Percentiles rank a stretch among this genome's conserved stretches.
Evolutionary conservation across 75 land plant genomes (phyloP).

Genomic region (Pseudotsuga menziesii): DNA sequence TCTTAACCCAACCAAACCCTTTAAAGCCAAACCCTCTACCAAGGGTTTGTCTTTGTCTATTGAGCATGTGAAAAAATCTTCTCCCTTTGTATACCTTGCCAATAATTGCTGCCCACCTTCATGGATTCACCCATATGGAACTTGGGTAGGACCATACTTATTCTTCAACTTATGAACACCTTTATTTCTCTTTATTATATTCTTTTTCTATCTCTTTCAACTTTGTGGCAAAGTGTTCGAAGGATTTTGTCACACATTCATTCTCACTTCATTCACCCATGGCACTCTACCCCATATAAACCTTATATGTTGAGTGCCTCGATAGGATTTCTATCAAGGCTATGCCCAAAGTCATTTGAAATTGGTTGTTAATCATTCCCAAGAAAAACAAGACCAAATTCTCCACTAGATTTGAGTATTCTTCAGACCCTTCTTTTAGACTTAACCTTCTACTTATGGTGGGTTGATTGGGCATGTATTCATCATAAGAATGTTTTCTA

Average conservation of each 20-base stretch:
- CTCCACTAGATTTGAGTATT: conserved; percentile 16
- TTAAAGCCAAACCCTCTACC: too few relatives aligned
- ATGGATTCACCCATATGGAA: too few relatives aligned
- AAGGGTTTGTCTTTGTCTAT: too few relatives aligned
- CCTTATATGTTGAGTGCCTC: conserved; percentile 64
- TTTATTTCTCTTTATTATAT: conserved; percentile 47
- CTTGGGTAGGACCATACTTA: conserved; percentile 48
- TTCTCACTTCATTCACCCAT: conserved; percentile 27
- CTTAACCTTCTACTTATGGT: conserved; percentile 20
- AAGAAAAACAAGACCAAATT: conserved; percentile 25
- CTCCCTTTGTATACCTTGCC: too few relatives aligned
- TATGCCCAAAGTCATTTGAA: conserved; percentile 14
- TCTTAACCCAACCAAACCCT: too few relatives aligned
- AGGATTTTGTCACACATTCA: conserved; percentile 20
- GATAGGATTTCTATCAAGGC: conserved; percentile 55
- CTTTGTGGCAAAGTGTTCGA: conserved; percentile 20
- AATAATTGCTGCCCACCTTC: too few relatives aligned
- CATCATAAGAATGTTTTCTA: conserved; percentile 60
- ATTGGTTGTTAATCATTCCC: conserved; percentile 12
- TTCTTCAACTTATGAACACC: conserved; percentile 63
- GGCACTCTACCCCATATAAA: conserved; percentile 51
- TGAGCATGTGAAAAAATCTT: too few relatives aligned
- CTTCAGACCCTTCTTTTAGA: conserved; percentile 11
- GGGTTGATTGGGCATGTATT: conserved; percentile 44
- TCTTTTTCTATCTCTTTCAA: conserved; percentile 29